Percentiles rank a stretch among this genome's conserved stretches.
Evolutionary conservation across 805 yeast genomes (phyloP).

Genomic region (Hagleromyces aurorensis): DNA sequence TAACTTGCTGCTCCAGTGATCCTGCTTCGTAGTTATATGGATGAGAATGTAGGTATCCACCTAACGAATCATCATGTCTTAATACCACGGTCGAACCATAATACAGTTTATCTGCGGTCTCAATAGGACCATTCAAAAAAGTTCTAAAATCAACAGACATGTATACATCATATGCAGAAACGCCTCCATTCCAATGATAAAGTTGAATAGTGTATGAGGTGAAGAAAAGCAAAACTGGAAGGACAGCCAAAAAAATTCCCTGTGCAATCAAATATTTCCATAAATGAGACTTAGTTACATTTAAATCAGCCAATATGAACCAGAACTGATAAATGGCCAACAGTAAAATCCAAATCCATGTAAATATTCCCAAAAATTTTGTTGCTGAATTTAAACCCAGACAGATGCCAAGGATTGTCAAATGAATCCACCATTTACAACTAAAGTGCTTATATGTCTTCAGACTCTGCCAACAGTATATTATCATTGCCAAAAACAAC

Average conservation of each 20-base stretch:
- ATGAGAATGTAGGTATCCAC: conserved; percentile 80
- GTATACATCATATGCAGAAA: conserved; percentile 27
- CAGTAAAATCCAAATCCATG: conserved; percentile 55
- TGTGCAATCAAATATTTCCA: conserved; percentile 37
- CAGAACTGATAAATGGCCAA: conserved; percentile 49
- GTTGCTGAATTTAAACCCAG: conserved; percentile 53
- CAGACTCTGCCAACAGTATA: conserved; percentile 44
- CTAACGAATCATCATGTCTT: conserved; percentile 61
- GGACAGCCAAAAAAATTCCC: conserved; percentile 35
- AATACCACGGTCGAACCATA: conserved; percentile 66
- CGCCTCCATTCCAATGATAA: conserved; percentile 11
- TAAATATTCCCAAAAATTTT: conserved; percentile 65
- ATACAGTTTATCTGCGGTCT: conserved; percentile 52
- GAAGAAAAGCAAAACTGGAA: conserved; percentile 55
- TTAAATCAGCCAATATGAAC: conserved; percentile 62
- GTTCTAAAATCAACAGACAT: conserved; percentile 65
- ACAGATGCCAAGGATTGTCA: conserved; percentile 42
- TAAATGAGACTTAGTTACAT: conserved; percentile 34
- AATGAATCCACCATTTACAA: conserved; percentile 43
- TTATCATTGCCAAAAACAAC: conserved; percentile 39
- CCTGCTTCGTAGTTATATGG: conserved; percentile 54
- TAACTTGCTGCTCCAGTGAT: conserved; percentile 69
- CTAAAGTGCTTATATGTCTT: conserved; percentile 40
- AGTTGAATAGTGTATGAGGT: conserved; percentile 48
- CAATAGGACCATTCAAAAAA: conserved; percentile 37